A percentile compares a stretch with the other conserved stretches of the same genome.
Conservation (phyloP, 2,329 filamentous ascomycete species). For the Aspergillus amoenus region DNA sequence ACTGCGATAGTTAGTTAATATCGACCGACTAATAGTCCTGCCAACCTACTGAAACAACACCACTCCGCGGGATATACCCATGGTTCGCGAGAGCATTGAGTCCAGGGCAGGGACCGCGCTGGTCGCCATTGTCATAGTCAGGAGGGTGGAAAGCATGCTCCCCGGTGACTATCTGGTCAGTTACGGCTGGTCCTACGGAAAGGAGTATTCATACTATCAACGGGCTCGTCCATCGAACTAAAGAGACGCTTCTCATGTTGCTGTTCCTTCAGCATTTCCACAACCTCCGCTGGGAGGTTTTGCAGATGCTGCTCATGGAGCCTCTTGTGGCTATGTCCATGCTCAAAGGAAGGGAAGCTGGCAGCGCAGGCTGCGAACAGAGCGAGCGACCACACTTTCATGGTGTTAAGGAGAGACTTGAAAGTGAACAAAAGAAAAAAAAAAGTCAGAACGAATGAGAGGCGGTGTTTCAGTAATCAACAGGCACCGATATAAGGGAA, state of each 20-base stretch:
- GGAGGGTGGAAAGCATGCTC: slow-evolving; percentile 36
- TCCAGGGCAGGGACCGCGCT: slow-evolving; percentile 19
- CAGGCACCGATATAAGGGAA: not conserved
- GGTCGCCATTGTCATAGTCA: slow-evolving; percentile 33
- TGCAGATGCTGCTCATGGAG: too few species aligned
- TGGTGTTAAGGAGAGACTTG: not conserved
- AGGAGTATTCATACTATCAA: not conserved
- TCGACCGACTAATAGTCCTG: too few species aligned
- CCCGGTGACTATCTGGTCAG: slow-evolving; percentile 28
- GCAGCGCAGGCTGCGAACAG: not conserved
- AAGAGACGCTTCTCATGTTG: too few species aligned
- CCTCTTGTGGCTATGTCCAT: too few species aligned
- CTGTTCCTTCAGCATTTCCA: too few species aligned
- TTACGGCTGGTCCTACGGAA: too few species aligned
- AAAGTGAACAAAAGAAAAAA: not conserved
- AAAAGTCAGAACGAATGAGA: not conserved
- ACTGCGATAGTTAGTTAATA: slow-evolving; percentile 16
- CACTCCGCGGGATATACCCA: slow-evolving; percentile 13
- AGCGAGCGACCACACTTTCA: not conserved
- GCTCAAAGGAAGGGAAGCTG: not conserved
- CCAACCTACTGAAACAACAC: slow-evolving; percentile 36
- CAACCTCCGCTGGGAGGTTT: too few species aligned
- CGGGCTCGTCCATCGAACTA: too few species aligned
- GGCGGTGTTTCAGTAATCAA: not conserved
- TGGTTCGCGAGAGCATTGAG: slow-evolving; percentile 15